Conservation (phyloP, 2,329 filamentous ascomycete species). For the Ophiostoma novo-ulmi region DNA sequence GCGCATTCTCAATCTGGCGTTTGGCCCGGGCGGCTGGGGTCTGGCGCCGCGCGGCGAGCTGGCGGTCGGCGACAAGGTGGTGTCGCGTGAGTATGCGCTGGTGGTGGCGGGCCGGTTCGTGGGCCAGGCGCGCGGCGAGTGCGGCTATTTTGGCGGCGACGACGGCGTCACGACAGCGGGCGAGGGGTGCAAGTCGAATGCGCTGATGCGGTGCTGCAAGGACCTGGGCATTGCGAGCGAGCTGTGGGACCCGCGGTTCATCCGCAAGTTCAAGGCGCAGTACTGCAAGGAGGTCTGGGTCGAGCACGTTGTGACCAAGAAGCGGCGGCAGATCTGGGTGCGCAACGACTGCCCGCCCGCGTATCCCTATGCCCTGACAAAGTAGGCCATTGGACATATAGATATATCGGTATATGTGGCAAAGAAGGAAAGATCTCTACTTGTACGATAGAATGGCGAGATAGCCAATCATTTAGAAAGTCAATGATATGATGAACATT, state of each 20-base stretch:
- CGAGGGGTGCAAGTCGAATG: constrained; percentile 96
- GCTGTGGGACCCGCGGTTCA: constrained; percentile 92
- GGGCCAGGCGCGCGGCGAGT: constrained; percentile 87
- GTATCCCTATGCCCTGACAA: constrained; percentile 48
- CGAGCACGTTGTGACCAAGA: constrained; percentile 81
- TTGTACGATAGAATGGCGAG: constrained; percentile 2
- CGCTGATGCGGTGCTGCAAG: constrained; percentile 97
- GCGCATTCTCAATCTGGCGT: constrained; percentile 80
- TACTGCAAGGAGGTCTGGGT: constrained; percentile 79
- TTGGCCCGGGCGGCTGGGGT: constrained; percentile 94
- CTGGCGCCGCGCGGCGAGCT: constrained; percentile 82
- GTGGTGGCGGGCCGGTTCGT: constrained; percentile 87
- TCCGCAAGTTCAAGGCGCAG: constrained; percentile 72
- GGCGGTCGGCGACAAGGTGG: constrained; percentile 72
- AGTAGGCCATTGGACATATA: not conserved
- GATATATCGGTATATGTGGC: not conserved
- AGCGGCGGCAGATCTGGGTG: constrained; percentile 80
- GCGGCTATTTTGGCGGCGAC: constrained; percentile 80
- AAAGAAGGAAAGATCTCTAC: not conserved
- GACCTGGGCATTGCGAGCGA: constrained; percentile 92
- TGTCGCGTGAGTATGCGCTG: constrained; percentile 88
- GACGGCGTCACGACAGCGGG: constrained; percentile 90
- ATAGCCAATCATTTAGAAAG: not conserved
- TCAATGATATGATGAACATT: not conserved
- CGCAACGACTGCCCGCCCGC: constrained; percentile 73